Conservation (phyloP, 2,329 filamentous ascomycete genomes). For the Falciphora oryzae region DNA sequence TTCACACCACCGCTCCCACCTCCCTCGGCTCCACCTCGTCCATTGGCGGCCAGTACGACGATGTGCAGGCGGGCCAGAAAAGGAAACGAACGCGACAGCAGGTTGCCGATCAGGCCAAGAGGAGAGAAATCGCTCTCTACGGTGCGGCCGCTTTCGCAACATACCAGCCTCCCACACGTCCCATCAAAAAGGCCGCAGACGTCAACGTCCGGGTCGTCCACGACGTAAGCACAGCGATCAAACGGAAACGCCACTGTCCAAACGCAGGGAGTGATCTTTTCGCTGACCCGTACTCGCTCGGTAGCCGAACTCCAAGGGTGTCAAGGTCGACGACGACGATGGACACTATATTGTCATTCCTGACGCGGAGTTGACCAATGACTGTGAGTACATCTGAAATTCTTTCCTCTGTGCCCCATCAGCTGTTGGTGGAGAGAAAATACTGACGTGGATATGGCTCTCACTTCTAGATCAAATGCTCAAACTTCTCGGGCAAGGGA, state of each 20-base stretch:
- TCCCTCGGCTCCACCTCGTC: slow-evolving; percentile 69
- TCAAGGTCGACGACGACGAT: slow-evolving; percentile 91
- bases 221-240: slow-evolving; percentile 45
- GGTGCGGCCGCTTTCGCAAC: slow-evolving; percentile 63
- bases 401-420: slow-evolving; percentile 18
- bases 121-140: slow-evolving; percentile 64
- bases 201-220: slow-evolving; percentile 58
- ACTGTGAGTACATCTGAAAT: slow-evolving; percentile 61
- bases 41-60: slow-evolving; percentile 55
- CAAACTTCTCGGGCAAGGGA: slow-evolving; percentile 89
- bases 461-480: slow-evolving; percentile 67
- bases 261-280: not conserved
- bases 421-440: not conserved
- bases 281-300: slow-evolving; percentile 15
- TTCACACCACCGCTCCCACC: slow-evolving; percentile 84
- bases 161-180: slow-evolving; percentile 82
- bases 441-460: slow-evolving; percentile 2
- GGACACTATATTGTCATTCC: slow-evolving; percentile 94
- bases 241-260: not conserved
- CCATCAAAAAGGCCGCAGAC: slow-evolving; percentile 83
- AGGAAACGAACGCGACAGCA: slow-evolving; percentile 82
- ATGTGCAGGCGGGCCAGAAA: slow-evolving; percentile 71
- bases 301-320: slow-evolving; percentile 44
- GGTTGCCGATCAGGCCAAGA: slow-evolving; percentile 74
- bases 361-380: slow-evolving; percentile 76